These are phyloP conservation scores for Cucurbita ficifolia DNA, from an alignment of 306 rosid species.

Conservation along the genomic window DNA sequence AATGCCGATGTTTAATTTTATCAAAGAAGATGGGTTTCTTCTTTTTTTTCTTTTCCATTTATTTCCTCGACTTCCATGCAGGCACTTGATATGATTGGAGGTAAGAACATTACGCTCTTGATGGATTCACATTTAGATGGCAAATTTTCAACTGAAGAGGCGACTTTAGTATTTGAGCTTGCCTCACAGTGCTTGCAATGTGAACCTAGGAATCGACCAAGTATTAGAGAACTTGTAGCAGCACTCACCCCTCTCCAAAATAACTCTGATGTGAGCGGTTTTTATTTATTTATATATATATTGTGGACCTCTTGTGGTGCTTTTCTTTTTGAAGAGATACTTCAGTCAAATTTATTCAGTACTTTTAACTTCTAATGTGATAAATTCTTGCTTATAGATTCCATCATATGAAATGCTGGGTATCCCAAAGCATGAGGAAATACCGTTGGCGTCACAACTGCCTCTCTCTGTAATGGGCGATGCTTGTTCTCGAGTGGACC, in stretches of 20 bases:
- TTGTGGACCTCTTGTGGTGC: neutral
- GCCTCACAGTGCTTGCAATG: conserved; percentile 62
- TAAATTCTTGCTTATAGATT: conserved; percentile 21
- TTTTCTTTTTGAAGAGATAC: neutral
- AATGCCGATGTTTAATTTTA: no score
- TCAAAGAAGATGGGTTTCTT: no score
- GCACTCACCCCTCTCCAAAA: conserved; percentile 43
- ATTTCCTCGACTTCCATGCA: conserved; percentile 12
- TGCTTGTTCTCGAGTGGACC: conserved; percentile 65
- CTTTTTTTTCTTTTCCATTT: neutral
- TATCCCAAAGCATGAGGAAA: conserved; percentile 47
- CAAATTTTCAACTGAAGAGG: conserved; percentile 59
- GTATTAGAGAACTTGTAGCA: conserved; percentile 39
- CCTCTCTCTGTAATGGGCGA: conserved; percentile 57
- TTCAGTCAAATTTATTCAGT: neutral
- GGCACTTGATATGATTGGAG: conserved; percentile 76
- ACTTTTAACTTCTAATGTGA: neutral
- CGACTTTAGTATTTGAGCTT: conserved; percentile 58
- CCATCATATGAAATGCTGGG: conserved; percentile 60
- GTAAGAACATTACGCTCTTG: conserved; percentile 41
- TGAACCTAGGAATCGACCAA: conserved; percentile 64
- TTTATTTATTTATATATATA: neutral
- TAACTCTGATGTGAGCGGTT: conserved; percentile 41
- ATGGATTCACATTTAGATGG: conserved; percentile 89
- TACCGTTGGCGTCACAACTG: conserved; percentile 39